These are phyloP conservation scores for Stephanodiscus minutulus DNA, from an alignment of 108 stramenopile genomes.

Conservation along the genomic window DNA sequence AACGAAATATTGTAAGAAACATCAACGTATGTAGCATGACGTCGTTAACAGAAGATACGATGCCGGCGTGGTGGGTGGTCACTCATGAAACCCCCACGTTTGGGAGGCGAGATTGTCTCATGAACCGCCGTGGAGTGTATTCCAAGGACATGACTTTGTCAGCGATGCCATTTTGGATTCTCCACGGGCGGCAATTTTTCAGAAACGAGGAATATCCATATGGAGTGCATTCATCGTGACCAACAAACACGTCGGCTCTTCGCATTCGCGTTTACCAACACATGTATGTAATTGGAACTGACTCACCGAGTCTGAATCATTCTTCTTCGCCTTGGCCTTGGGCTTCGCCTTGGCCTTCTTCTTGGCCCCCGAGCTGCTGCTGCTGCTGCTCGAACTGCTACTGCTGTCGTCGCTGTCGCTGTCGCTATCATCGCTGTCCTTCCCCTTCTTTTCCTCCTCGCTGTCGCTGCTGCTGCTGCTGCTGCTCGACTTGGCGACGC, in stretches of 20 bases:
- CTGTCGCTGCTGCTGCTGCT: constrained; percentile 35
- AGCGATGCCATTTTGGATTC: constrained; percentile 62
- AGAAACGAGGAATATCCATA: constrained; percentile 98
- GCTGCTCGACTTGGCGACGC: constrained; percentile 28
- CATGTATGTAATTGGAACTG: no score
- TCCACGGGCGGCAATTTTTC: constrained; percentile 54
- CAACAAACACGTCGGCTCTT: no score
- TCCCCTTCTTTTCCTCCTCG: constrained; percentile 49
- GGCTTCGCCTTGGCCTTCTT: constrained; percentile 45
- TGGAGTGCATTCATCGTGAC: constrained; percentile 46
- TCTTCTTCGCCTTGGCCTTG: constrained; percentile 11
- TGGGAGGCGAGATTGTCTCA: constrained; percentile 83
- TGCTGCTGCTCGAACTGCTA: constrained; percentile 41
- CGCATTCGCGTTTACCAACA: no score
- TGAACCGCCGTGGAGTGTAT: constrained; percentile 28
- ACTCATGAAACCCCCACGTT: constrained; percentile 42
- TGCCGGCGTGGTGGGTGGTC: constrained; percentile 11
- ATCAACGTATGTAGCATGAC: no score
- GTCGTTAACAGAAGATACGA: no score
- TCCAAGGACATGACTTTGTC: constrained; percentile 80
- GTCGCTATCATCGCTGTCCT: constrained; percentile 26
- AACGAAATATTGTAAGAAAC: constrained; percentile 7
- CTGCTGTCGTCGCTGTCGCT: constrained; percentile 23
- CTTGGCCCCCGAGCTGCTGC: constrained; percentile 40
- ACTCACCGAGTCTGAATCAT: constrained; percentile 52